A percentile compares a stretch with the other conserved stretches of the same genome.
Evolutionary conservation across 352 stramenopile species (phyloP).

Genomic region (Nothophytophthora sp.): DNA sequence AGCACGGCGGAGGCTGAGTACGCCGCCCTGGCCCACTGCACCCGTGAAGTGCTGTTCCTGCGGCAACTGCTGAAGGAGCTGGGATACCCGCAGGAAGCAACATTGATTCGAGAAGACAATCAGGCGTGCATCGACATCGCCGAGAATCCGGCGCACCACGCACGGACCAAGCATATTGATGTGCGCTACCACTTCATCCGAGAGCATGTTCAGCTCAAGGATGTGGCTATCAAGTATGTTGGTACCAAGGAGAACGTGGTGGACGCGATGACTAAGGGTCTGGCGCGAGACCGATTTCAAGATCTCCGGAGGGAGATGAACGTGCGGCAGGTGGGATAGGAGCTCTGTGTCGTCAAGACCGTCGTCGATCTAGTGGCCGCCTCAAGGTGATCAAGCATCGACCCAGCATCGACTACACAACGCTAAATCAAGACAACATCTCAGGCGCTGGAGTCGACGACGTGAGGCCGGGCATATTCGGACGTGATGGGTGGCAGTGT

Average conservation of each 20-base stretch:
- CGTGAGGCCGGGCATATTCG: too few relatives aligned
- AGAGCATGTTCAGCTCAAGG: constrained; percentile 1
- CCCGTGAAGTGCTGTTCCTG: constrained; percentile 10
- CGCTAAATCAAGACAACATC: too few relatives aligned
- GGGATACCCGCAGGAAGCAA: constrained; percentile 5
- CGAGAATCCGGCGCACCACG: constrained; percentile 9
- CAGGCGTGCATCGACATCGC: constrained; percentile 15
- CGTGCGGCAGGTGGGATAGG: constrained; percentile 4
- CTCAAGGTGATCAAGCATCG: too few relatives aligned
- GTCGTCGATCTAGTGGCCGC: too few relatives aligned
- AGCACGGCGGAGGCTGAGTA: constrained; percentile 17
- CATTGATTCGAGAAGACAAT: constrained; percentile 7
- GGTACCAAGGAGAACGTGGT: constrained; percentile 1
- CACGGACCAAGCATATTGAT: constrained; percentile 14
- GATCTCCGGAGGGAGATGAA: constrained; percentile 3
- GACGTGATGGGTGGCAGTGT: too few relatives aligned
- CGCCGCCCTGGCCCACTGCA: constrained; percentile 6
- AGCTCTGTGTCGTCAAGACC: too few relatives aligned
- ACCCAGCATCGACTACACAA: too few relatives aligned
- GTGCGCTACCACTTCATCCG: constrained; percentile 19
- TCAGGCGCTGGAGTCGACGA: too few relatives aligned
- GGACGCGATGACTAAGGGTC: constrained; percentile 6
- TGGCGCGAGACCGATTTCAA: constrained; percentile 3
- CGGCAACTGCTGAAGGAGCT: constrained; percentile 9
- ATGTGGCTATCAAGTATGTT: constrained; percentile 4